Conservation (phyloP, 352 stramenopile genomes). For the Phytophthora syringae region DNA sequence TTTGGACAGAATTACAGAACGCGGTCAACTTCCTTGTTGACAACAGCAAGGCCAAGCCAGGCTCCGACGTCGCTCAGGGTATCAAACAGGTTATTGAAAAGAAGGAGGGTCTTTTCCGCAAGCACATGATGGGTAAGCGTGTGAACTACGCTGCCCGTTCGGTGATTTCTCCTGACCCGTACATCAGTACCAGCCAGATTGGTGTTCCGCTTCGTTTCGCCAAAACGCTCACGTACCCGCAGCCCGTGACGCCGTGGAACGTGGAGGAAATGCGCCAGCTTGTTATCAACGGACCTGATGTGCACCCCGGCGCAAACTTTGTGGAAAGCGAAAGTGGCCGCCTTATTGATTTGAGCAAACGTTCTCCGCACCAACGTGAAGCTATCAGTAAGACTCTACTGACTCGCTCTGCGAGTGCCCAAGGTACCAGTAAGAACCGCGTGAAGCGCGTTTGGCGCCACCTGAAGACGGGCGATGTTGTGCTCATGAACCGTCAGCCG, state of each 20-base stretch:
- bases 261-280: conserved; percentile 96
- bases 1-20: conserved; percentile 98
- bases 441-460: conserved; percentile 98
- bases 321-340: conserved; percentile 96
- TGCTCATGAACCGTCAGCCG: conserved; percentile 99
- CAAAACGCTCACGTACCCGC: conserved; percentile 97
- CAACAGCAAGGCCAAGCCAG: conserved; percentile 76
- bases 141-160: conserved; percentile 99
- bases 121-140: conserved; percentile 98
- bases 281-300: conserved; percentile 95
- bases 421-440: conserved; percentile 83
- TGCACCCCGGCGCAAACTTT: conserved; percentile 98
- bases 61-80: conserved; percentile 79
- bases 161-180: conserved; percentile 99
- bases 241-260: conserved; percentile 98
- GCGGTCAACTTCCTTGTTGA: conserved; percentile 87
- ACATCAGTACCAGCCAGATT: conserved; percentile 99
- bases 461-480: conserved; percentile 97
- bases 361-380: conserved; percentile 92
- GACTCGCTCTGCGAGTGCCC: conserved; percentile 82
- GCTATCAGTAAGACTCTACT: conserved; percentile 97
- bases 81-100: conserved; percentile 99
- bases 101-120: conserved; percentile 99
- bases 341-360: conserved; percentile 95
- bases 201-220: conserved; percentile 98